A percentile compares a stretch with the other conserved stretches of the same genome.
Conservation (phyloP, 1,139 yeast species). For the Wickerhamomyces sp. region DNA sequence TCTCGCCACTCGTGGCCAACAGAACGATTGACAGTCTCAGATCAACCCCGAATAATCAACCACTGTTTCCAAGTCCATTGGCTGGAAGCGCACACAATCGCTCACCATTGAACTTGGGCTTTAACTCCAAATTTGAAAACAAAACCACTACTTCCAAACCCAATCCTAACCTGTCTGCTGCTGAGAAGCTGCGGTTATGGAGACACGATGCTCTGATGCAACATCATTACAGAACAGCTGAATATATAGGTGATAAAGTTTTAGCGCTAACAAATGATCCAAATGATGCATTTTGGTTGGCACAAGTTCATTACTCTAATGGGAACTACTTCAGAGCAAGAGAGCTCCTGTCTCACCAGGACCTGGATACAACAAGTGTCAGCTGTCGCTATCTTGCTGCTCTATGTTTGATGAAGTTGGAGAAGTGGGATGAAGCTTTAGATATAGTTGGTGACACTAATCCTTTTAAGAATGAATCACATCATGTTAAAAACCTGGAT, state of each 20-base stretch:
- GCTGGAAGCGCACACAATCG: conserved; percentile 10
- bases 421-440: conserved; percentile 84
- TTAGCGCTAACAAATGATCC: conserved; percentile 71
- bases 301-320: conserved; percentile 70
- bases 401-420: conserved; percentile 65
- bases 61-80: conserved; percentile 23
- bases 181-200: conserved; percentile 86
- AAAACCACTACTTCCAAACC: neutral
- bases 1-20: conserved; percentile 25
- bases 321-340: conserved; percentile 81
- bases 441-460: conserved; percentile 81
- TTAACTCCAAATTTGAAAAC: neutral
- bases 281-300: conserved; percentile 95
- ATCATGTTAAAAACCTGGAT: conserved; percentile 45
- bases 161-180: conserved; percentile 50
- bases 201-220: conserved; percentile 91
- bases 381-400: conserved; percentile 84
- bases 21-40: conserved; percentile 21
- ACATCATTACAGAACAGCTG: conserved; percentile 88
- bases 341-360: conserved; percentile 42
- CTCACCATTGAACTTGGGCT: neutral
- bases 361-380: conserved; percentile 43
- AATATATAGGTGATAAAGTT: conserved; percentile 87
- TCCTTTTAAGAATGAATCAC: conserved; percentile 47
- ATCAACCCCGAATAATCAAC: conserved; percentile 22